These are phyloP conservation scores for Nakataea oryzae DNA, from an alignment of 2,329 filamentous ascomycete genomes.

Conservation along the genomic window DNA sequence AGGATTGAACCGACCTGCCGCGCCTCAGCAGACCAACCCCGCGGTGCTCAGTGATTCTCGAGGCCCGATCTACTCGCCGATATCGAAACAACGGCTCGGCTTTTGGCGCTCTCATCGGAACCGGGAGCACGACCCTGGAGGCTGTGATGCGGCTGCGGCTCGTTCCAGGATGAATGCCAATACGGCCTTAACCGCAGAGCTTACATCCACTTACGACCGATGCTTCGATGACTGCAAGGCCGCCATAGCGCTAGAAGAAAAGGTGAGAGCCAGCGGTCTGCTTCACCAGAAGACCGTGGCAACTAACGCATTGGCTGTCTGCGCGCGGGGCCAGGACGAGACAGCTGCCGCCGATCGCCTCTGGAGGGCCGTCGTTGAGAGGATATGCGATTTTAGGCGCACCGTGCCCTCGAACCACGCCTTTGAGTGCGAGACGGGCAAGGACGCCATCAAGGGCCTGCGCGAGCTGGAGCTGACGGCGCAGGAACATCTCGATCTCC, in stretches of 20 bases:
- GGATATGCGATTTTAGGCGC: background rate
- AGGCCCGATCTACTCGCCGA: background rate
- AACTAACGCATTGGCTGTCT: background rate
- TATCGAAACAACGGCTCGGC: no score
- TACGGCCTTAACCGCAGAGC: background rate
- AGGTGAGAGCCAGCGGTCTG: background rate
- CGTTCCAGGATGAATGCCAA: background rate
- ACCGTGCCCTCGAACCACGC: background rate
- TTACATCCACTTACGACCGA: conserved; percentile 2
- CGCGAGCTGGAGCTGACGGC: conserved; percentile 80
- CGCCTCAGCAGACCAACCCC: background rate
- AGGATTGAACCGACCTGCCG: background rate
- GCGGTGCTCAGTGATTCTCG: background rate
- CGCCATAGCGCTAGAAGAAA: conserved; percentile 1
- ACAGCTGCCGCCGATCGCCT: background rate
- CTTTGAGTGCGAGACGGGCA: conserved; percentile 66
- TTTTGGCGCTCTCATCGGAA: background rate
- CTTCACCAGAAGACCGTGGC: background rate
- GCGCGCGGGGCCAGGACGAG: background rate
- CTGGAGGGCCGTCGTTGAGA: conserved; percentile 1
- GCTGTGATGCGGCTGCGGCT: background rate
- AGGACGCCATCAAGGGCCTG: conserved; percentile 69
- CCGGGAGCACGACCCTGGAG: background rate
- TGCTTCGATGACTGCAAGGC: conserved; percentile 1
- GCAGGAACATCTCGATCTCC: conserved; percentile 81